These are phyloP conservation scores for Adansonia madagascariensis DNA, from an alignment of 441 rosid species.

Conservation along the genomic window DNA sequence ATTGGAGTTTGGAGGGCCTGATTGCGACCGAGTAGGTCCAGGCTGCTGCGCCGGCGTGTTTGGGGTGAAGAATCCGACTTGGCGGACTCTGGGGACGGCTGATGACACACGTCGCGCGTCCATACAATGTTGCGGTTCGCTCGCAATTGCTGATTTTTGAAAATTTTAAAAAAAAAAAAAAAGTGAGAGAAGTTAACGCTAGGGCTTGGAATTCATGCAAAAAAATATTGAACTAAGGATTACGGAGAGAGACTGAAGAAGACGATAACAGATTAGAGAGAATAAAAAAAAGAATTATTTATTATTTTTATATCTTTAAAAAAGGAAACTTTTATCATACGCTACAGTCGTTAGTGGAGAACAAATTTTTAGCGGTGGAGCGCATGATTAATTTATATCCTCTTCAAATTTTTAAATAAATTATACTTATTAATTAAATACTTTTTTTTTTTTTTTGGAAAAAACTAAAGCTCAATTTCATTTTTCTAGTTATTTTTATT, in stretches of 20 bases:
- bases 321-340: not conserved
- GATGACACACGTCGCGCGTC: conserved; percentile 49
- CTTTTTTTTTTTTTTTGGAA: too few species aligned
- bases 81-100: conserved; percentile 67
- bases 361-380: not conserved
- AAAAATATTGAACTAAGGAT: not conserved
- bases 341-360: not conserved
- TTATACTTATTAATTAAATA: too few species aligned
- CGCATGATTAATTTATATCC: too few species aligned
- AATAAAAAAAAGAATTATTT: not conserved
- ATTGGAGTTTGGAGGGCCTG: conserved; percentile 44
- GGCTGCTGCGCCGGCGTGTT: conserved; percentile 42
- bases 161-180: not conserved
- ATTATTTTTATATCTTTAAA: too few species aligned
- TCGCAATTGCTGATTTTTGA: not conserved
- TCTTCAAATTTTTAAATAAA: too few species aligned
- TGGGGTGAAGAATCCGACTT: conserved; percentile 67
- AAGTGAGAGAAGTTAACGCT: not conserved
- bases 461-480: too few species aligned
- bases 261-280: not conserved
- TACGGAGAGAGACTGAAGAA: not conserved
- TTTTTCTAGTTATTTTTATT: too few species aligned
- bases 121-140: conserved; percentile 37
- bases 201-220: conserved; percentile 19
- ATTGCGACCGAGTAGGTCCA: conserved; percentile 38